phyloP scores from a whole-genome alignment of 805 yeast species.

The Yarrowia sp. region DNA sequence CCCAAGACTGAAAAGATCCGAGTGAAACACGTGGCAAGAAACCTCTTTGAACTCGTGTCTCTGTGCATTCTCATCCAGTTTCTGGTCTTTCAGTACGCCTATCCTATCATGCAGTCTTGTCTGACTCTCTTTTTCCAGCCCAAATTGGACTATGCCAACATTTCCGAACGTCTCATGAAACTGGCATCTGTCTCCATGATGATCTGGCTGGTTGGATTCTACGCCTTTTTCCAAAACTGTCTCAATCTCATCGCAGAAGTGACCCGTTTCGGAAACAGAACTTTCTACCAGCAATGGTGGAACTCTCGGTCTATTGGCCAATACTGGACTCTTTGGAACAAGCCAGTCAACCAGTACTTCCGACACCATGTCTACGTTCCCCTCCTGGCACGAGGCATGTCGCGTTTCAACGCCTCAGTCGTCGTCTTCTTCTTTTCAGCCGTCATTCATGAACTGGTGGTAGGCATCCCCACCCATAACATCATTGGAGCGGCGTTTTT shows the following conservation, averaged over 20 bases:
- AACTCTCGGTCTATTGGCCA: slow-evolving; percentile 49
- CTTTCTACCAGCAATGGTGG: slow-evolving; percentile 52
- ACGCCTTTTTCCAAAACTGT: slow-evolving; percentile 44
- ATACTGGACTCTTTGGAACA: slow-evolving; percentile 50
- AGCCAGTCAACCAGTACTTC: slow-evolving; percentile 46
- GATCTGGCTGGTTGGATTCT: slow-evolving; percentile 47
- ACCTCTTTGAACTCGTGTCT: slow-evolving; percentile 42
- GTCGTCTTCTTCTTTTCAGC: slow-evolving; percentile 47
- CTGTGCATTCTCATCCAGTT: slow-evolving; percentile 41
- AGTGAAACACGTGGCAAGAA: slow-evolving; percentile 38
- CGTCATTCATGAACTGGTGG: slow-evolving; percentile 47
- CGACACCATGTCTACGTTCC: slow-evolving; percentile 46
- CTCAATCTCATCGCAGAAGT: slow-evolving; percentile 48
- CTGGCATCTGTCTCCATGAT: slow-evolving; percentile 44
- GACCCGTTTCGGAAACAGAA: slow-evolving; percentile 47
- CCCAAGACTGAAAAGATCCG: slow-evolving; percentile 42
- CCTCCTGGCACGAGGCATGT: slow-evolving; percentile 40
- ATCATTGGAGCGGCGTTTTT: slow-evolving; percentile 48
- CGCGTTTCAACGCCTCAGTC: slow-evolving; percentile 38
- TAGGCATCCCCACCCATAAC: slow-evolving; percentile 49
- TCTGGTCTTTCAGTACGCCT: slow-evolving; percentile 44
- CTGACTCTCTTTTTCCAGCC: slow-evolving; percentile 28
- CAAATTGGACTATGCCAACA: slow-evolving; percentile 31
- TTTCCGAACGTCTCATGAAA: slow-evolving; percentile 42
- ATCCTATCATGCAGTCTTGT: slow-evolving; percentile 45